Base-by-base conservation (phyloP, 352 stramenopile genomes). In the Ophiocytium majus region DNA sequence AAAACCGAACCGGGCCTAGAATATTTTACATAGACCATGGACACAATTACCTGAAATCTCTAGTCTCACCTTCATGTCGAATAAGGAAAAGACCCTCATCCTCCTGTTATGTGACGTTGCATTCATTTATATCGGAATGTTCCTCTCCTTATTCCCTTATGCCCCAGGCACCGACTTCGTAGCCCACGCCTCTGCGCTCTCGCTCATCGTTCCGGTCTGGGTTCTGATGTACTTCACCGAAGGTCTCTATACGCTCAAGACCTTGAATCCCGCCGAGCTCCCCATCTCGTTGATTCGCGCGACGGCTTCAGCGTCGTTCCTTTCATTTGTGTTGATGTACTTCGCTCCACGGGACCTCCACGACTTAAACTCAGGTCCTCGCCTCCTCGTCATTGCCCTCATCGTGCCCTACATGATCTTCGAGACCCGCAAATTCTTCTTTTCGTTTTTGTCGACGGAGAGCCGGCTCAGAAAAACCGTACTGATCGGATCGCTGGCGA, bases 241-340 rank as follows among this genome's bases (percentile, higher is more conserved):
- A 71, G 57, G 57, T 71, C 57, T 71, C 28, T 71, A 71, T 28
- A 71, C 57, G 28, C 57, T 71, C 28, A 71, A 71, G 57, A 71
- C 57, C 57, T 71, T 23, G 19, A 71, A 71, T 71, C 57, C 57
- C 19, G 57, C 57, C 19, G 57, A 23, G 23, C 57, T 71, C 28
- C 57, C 57, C 28, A 71, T 71, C 28, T 71, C 57, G 57, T 23
- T 71, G 19, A 71, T 71, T 71, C 57, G 57, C 57, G 57, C 19
- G 28, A 71, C 57, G 23, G 19, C 28, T 23, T 28, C 28, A 23
- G 23, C 57, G 57, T 23, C 28, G 57, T 23, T 71, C 57, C 19
- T 71, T 28, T 71, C 57, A 23, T 71, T 71, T 28, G 19, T 71
- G 23, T 23, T 71, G 57, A 71, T 71, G 19, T 71, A 71, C 57